Base-by-base conservation (phyloP, 345 rosid genomes). In the Lepidium sativum region DNA sequence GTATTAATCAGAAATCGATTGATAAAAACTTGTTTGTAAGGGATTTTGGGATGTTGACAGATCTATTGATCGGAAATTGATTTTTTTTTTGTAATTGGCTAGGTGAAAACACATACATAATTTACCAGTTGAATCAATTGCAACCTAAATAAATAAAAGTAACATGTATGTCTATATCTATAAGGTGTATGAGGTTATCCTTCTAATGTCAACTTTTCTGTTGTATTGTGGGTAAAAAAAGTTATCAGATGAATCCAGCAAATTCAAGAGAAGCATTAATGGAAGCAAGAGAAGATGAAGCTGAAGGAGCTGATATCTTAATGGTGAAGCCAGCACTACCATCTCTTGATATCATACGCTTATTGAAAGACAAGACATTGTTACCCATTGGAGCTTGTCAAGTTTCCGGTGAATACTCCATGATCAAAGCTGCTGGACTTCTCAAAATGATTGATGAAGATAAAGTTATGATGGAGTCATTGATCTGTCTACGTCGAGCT, bases 231-330 rank as follows among this genome's bases (percentile, higher is more conserved):
- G 21, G 29, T 31, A 4, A 29, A 51, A 51, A 50, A 43, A 92
- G 97, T 61, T 92, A 92, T 70, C 98, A 92, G 80, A 86, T 92
- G 78, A 92, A 89, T 50, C 97, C 96, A 15, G 95, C 98, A 52
- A 92, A 92, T 45, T 84, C 87, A 50, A 80, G 96, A 81, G 98
- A 89, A 49, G 95, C 98, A 59, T 76, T 92, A 65, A 54, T 89
- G 5, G 98, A 92, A 75, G 85, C 83, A 29, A 71, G 44, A 18
- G 97, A 75, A 77, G 98, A 92, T 48, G 97, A 87, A 65, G 71
- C 86, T 58, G 98, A 92, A 80, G 98, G 98, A 77, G 98, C 98
- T 35, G 98, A 89, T 73, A 87, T 92, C 43, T 82, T 92, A 58
- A 78, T 89, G 96, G 98, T 87, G 62, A 89, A 92, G 76, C 96